A percentile compares a stretch with the other conserved stretches of the same genome.
These are phyloP conservation scores for Sclerospora graminicola DNA, from an alignment of 352 stramenopile species.

Conservation along the genomic window DNA sequence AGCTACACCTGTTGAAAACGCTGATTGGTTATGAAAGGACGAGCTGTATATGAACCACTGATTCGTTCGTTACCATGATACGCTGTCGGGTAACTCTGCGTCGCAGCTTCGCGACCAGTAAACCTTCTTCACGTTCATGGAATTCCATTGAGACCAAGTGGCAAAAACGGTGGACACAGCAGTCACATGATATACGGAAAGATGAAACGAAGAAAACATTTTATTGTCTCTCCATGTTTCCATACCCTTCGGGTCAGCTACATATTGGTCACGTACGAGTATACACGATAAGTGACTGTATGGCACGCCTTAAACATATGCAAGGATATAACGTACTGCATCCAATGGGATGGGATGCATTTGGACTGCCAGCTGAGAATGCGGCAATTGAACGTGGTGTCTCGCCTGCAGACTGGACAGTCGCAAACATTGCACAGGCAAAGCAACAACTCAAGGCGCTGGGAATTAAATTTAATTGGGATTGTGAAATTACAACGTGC, in stretches of 20 bases:
- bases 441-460: slow-evolving; percentile 94
- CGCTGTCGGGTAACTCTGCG: background rate
- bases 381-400: slow-evolving; percentile 96
- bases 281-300: slow-evolving; percentile 98
- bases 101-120: slow-evolving; percentile 17
- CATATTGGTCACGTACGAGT: slow-evolving; percentile 99
- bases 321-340: slow-evolving; percentile 95
- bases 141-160: slow-evolving; percentile 55
- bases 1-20: background rate
- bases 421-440: slow-evolving; percentile 95
- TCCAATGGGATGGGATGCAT: slow-evolving; percentile 99
- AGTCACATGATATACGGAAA: background rate
- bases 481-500: slow-evolving; percentile 95
- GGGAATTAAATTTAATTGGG: slow-evolving; percentile 97
- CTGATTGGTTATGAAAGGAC: slow-evolving; percentile 1
- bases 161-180: slow-evolving; percentile 50
- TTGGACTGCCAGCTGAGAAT: slow-evolving; percentile 99
- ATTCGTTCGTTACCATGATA: background rate
- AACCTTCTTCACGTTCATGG: slow-evolving; percentile 26
- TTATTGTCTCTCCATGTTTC: slow-evolving; percentile 97
- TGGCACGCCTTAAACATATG: slow-evolving; percentile 96
- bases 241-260: slow-evolving; percentile 95
- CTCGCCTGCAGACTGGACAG: slow-evolving; percentile 92
- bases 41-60: background rate
- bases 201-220: slow-evolving; percentile 15